These are phyloP conservation scores for Alternaria atra DNA, from an alignment of 2,329 filamentous ascomycete genomes.

Conservation along the genomic window DNA sequence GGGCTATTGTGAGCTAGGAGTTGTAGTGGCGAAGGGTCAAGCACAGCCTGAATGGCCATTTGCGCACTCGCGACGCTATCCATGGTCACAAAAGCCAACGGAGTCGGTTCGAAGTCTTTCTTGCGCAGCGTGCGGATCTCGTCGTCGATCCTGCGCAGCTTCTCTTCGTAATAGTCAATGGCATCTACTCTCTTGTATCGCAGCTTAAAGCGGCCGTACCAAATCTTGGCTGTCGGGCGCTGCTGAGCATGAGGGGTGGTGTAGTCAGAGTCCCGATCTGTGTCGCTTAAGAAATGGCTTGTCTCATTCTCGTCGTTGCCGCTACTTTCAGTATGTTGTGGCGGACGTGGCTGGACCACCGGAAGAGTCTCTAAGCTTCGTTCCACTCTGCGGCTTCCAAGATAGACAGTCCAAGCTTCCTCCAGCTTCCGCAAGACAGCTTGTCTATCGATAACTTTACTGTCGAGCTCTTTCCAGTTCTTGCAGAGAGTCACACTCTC, in stretches of 20 bases:
- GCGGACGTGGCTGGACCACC: slow-evolving; percentile 58
- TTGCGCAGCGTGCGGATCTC: slow-evolving; percentile 74
- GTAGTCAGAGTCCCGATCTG: slow-evolving; percentile 49
- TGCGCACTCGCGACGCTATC: slow-evolving; percentile 90
- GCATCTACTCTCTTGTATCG: slow-evolving; percentile 81
- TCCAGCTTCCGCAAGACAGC: slow-evolving; percentile 77
- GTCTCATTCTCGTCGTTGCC: slow-evolving; percentile 63
- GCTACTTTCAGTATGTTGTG: slow-evolving; percentile 38
- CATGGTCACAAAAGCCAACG: slow-evolving; percentile 96
- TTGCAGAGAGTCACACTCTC: slow-evolving; percentile 86
- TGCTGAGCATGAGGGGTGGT: slow-evolving; percentile 56
- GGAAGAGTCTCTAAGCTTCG: slow-evolving; percentile 60
- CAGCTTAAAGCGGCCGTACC: slow-evolving; percentile 79
- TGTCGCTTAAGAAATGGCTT: slow-evolving; percentile 66
- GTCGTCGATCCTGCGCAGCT: slow-evolving; percentile 79
- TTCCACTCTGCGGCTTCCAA: slow-evolving; percentile 66
- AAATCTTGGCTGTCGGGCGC: slow-evolving; percentile 75
- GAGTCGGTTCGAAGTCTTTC: slow-evolving; percentile 78
- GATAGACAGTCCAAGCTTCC: slow-evolving; percentile 79
- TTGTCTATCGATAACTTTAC: slow-evolving; percentile 73
- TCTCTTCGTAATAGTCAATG: slow-evolving; percentile 93
- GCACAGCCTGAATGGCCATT: slow-evolving; percentile 94
- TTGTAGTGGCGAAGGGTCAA: slow-evolving; percentile 88
- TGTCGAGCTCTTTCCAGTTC: slow-evolving; percentile 85
- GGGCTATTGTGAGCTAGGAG: slow-evolving; percentile 87